Percentiles rank a stretch among this genome's conserved stretches.
Conservation (phyloP, 345 rosid genomes). For the Rhodamnia argentea region DNA sequence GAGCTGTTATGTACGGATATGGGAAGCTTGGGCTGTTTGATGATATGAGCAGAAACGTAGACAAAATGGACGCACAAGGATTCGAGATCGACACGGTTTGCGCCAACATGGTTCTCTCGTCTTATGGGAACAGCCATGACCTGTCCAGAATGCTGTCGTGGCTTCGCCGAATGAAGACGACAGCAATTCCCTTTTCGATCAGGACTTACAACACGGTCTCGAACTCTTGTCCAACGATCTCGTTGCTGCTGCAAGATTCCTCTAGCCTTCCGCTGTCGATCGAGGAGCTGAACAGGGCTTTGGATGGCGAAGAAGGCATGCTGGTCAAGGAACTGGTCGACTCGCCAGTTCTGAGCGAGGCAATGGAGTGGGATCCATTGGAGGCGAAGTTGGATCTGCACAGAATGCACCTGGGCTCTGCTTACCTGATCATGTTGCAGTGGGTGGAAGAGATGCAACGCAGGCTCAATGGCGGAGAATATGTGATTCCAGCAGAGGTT, state of each 20-base stretch:
- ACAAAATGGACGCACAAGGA: conserved; percentile 38
- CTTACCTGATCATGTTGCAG: conserved; percentile 57
- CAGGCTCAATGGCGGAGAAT: conserved; percentile 23
- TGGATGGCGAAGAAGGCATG: conserved; percentile 36
- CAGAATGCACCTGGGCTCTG: conserved; percentile 66
- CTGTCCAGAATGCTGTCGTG: conserved; percentile 50
- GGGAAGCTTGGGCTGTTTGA: conserved; percentile 61
- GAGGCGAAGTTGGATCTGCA: conserved; percentile 80
- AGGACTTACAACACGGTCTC: conserved; percentile 70
- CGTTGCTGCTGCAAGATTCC: conserved; percentile 20
- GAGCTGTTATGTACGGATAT: conserved; percentile 44
- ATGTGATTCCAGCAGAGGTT: conserved; percentile 45
- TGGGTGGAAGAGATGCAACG: conserved; percentile 58
- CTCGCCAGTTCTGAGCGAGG: conserved; percentile 40
- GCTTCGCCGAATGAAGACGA: conserved; percentile 43
- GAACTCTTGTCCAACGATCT: conserved; percentile 53
- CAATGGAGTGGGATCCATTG: conserved; percentile 33
- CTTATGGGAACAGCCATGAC: conserved; percentile 52
- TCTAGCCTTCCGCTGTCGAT: conserved; percentile 30
- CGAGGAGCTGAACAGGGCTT: conserved; percentile 24
- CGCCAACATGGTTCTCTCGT: conserved; percentile 73
- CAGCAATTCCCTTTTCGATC: conserved; percentile 37
- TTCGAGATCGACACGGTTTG: conserved; percentile 47
- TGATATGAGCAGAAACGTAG: conserved; percentile 45
- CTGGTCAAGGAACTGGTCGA: conserved; percentile 39